These are phyloP conservation scores for Lasiodiplodia sp. DNA, from an alignment of 2,329 filamentous ascomycete species.

Conservation along the genomic window DNA sequence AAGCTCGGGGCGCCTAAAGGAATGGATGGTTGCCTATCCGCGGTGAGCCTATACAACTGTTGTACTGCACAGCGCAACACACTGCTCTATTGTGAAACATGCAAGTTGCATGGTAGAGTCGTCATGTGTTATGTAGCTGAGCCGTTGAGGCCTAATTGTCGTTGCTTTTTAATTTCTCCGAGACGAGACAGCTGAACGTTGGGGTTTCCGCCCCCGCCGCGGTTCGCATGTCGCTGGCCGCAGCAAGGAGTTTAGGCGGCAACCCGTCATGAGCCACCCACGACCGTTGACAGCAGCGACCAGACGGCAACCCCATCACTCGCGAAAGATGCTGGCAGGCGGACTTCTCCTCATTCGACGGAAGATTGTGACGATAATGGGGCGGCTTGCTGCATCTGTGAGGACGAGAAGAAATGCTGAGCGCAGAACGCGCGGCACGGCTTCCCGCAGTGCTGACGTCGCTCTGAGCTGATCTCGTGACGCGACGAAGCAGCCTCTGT, in stretches of 20 bases:
- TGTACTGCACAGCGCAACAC: not conserved
- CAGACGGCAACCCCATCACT: too few species aligned
- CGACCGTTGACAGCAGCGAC: not conserved
- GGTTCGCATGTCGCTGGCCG: not conserved
- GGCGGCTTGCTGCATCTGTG: not conserved
- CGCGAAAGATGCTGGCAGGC: not conserved
- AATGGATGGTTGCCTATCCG: not conserved
- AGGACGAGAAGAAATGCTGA: not conserved
- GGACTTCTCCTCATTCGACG: too few species aligned
- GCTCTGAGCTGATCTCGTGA: not conserved
- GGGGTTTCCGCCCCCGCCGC: not conserved
- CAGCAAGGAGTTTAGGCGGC: not conserved
- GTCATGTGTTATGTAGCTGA: not conserved
- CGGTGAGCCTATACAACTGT: not conserved
- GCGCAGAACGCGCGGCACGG: not conserved
- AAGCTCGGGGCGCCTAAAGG: not conserved
- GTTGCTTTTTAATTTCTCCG: not conserved
- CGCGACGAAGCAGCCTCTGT: not conserved
- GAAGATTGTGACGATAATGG: not conserved
- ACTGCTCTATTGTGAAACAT: not conserved
- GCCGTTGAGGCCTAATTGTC: not conserved
- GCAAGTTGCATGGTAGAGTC: not conserved
- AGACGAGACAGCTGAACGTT: not conserved
- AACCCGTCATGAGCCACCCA: not conserved
- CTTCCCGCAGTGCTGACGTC: not conserved